Base-by-base conservation (phyloP, 1,139 yeast genomes). In the Candida glucosophila region DNA sequence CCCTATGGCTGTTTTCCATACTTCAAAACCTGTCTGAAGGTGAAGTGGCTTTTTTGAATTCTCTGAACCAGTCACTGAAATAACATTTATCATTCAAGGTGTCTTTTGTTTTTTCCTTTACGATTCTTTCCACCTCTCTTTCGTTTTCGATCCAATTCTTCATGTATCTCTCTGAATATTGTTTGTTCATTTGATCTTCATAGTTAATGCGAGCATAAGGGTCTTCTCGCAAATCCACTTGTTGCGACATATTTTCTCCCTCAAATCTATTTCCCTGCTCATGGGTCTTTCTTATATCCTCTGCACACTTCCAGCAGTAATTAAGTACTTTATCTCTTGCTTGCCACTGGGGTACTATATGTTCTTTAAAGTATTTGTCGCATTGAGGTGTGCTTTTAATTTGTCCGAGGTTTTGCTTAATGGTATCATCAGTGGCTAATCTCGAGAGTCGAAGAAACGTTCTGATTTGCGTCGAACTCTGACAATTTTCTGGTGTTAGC, bases 111-210 rank as follows among this genome's bases (percentile, higher is more conserved):
- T 56, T 57, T 22, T 52, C 56, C 14, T 52, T 36, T 9, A 63
- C 35, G 15, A 63, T 63, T 2, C 33, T 15, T 33, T 63, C 70
- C 3, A 63, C 54, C 1, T 39, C 25, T 8, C 30, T 25, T 34
- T 63, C 69, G 34, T 60, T 63, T 2, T 36, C 32, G 13, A 54
- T 49, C 70, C 70, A 63, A 24, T 44, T 45, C 15, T 56, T 59
- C 4, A 63, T 45, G n/a, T n/a, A n/a, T 22, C 55, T 58, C 20
- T 43, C 37, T 2, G 37, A 31, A 26, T 34, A 55, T 29, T 46
- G 56, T 13, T 37, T 38, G 13, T 47, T 39, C 5, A 49, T 17
- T 13, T 36, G 30, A 12, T 47, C 47, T 12, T 42, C 41, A 24
- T 51, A 43, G 27, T 45, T 42, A 29, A 44, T 47, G 15, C 40